These are phyloP conservation scores for Saccharomyces kudriavzevii DNA, from an alignment of 805 yeast genomes.

Conservation along the genomic window DNA sequence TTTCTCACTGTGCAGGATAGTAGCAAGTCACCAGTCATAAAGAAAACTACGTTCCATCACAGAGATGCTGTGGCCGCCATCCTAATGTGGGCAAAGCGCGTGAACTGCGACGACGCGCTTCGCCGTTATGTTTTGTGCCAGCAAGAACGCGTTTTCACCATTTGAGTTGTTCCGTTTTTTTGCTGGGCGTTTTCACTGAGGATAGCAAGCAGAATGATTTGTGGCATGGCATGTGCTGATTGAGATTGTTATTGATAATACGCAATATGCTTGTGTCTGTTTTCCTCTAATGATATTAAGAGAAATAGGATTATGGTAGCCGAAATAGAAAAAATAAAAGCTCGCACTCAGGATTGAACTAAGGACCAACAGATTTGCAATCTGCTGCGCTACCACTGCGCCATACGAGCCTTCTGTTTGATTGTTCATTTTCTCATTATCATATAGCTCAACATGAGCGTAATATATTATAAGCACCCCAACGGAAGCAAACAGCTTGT, in stretches of 20 bases:
- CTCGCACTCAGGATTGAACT: slow-evolving; percentile 93
- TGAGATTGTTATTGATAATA: too few relatives aligned
- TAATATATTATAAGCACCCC: too few relatives aligned
- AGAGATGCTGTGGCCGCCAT: neutral
- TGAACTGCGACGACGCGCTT: neutral
- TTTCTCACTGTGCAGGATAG: neutral
- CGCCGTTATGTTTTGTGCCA: neutral
- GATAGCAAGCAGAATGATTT: neutral
- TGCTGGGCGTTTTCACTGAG: neutral
- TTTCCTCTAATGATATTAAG: neutral
- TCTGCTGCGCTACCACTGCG: slow-evolving; percentile 99
- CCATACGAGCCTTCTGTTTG: slow-evolving; percentile 54
- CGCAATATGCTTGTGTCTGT: too few relatives aligned
- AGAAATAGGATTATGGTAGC: neutral
- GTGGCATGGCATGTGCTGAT: neutral
- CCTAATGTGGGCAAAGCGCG: neutral
- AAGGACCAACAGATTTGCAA: slow-evolving; percentile 98
- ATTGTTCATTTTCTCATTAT: too few relatives aligned
- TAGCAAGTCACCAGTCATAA: neutral
- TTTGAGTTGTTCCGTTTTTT: neutral
- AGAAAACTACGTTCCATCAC: neutral
- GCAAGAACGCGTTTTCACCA: neutral
- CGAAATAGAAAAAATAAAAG: slow-evolving; percentile 29
- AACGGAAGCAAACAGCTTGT: too few relatives aligned
- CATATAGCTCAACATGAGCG: too few relatives aligned